phyloP scores from a whole-genome alignment of 108 stramenopile genomes.

The Cyclotella distinguenda region DNA sequence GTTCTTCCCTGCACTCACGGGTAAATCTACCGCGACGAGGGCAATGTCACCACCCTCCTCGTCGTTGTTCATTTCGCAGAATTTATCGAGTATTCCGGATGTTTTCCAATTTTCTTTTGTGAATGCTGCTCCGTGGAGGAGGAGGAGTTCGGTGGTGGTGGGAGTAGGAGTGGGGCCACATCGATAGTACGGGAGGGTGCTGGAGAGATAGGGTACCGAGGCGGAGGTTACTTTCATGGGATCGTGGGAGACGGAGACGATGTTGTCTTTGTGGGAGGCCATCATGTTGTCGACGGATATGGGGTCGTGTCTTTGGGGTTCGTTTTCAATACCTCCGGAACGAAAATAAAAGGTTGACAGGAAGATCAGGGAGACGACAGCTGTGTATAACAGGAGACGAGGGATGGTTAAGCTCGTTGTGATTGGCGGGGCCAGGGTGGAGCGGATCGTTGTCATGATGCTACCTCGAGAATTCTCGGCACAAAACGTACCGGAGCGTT shows the following conservation, averaged over 20 bases:
- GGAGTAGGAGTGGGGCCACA: conserved; percentile 28
- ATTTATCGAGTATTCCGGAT: conserved; percentile 52
- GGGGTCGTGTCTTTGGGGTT: not conserved
- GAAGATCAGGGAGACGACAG: no score
- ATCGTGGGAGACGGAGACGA: conserved; percentile 1
- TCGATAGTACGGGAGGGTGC: conserved; percentile 27
- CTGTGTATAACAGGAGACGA: no score
- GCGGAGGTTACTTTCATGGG: conserved; percentile 22
- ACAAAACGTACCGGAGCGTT: no score
- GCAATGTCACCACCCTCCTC: conserved; percentile 40
- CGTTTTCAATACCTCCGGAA: no score
- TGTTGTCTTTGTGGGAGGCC: conserved; percentile 4
- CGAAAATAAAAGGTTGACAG: no score
- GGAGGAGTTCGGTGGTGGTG: conserved; percentile 43
- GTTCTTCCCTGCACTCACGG: conserved; percentile 42
- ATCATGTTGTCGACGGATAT: conserved; percentile 7
- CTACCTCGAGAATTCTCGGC: no score
- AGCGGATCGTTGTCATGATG: no score
- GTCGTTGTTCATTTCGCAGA: conserved; percentile 45
- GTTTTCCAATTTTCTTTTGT: conserved; percentile 81
- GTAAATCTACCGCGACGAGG: conserved; percentile 63
- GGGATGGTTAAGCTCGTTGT: no score
- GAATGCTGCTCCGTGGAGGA: conserved; percentile 75
- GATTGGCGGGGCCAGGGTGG: no score
- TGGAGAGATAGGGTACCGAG: conserved; percentile 1